Evolutionary conservation across 192 early-diverging fungal genomes (phyloP).

Genomic region (Backusella mclennaniae): DNA sequence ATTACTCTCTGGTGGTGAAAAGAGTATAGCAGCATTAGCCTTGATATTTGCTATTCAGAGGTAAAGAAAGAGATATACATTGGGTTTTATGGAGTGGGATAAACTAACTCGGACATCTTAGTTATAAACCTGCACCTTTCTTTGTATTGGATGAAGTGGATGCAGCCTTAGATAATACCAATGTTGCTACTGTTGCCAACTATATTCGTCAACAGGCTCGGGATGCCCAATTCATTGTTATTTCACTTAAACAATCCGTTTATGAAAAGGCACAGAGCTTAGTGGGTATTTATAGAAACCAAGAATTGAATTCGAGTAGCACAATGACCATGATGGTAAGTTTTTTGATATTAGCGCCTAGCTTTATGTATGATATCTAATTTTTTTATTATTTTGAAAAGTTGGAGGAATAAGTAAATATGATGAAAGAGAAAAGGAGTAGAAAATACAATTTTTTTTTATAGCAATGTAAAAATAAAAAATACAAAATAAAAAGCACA

Average conservation of each 20-base stretch:
- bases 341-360: not conserved
- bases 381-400: conserved; percentile 4
- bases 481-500: not conserved
- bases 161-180: conserved; percentile 96
- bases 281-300: conserved; percentile 96
- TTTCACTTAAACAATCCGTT: conserved; percentile 91
- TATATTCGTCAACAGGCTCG: conserved; percentile 80
- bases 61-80: conserved; percentile 23
- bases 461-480: not conserved
- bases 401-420: conserved; percentile 30
- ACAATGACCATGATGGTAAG: conserved; percentile 73
- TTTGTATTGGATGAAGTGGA: conserved; percentile 99
- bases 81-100: no score
- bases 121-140: conserved; percentile 94
- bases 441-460: not conserved
- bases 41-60: conserved; percentile 95
- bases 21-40: conserved; percentile 96
- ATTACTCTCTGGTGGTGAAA: conserved; percentile 97
- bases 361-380: not conserved
- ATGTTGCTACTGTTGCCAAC: conserved; percentile 88
- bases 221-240: conserved; percentile 95
- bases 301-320: conserved; percentile 77
- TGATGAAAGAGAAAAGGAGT: not conserved
- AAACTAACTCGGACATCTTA: conserved; percentile 18
- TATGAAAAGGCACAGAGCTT: conserved; percentile 92